A percentile compares a stretch with the other conserved stretches of the same genome.
Evolutionary conservation across 768 basidiomycete species (phyloP).

Genomic region (Russula virescens): DNA sequence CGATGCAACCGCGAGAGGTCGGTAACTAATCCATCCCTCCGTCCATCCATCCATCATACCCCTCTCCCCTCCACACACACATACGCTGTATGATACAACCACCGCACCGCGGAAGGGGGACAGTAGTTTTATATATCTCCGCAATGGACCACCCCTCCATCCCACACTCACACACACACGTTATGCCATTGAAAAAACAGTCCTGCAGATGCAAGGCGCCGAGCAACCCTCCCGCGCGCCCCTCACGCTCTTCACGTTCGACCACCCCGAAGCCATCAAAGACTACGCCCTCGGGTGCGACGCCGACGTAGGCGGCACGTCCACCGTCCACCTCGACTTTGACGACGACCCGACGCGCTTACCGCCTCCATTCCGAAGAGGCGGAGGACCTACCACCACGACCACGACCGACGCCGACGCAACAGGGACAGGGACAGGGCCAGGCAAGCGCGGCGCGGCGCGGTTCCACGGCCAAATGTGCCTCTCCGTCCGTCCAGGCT

Average conservation of each 20-base stretch:
- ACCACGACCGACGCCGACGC: neutral
- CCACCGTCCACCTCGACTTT: constrained; percentile 70
- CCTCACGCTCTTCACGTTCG: constrained; percentile 61
- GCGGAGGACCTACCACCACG: no score
- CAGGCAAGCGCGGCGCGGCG: constrained; percentile 40
- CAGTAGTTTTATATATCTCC: no score
- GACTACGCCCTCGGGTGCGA: constrained; percentile 81
- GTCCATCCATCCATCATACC: no score
- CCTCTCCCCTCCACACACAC: no score
- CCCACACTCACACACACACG: no score
- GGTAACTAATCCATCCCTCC: neutral
- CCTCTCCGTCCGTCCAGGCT: constrained; percentile 58
- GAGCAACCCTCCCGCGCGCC: constrained; percentile 55
- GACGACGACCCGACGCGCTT: constrained; percentile 45
- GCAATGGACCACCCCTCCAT: no score
- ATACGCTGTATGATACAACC: no score
- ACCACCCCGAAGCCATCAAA: constrained; percentile 49
- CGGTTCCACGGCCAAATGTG: constrained; percentile 80
- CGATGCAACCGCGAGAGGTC: constrained; percentile 33
- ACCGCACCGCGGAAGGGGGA: no score
- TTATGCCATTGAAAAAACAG: constrained; percentile 32
- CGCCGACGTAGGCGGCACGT: constrained; percentile 80
- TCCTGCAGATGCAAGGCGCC: constrained; percentile 73
- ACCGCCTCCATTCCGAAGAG: neutral
- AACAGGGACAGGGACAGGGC: no score